Evolutionary conservation across 176 grass and related monocot genomes (phyloP).

Genomic region (Triticum urartu): DNA sequence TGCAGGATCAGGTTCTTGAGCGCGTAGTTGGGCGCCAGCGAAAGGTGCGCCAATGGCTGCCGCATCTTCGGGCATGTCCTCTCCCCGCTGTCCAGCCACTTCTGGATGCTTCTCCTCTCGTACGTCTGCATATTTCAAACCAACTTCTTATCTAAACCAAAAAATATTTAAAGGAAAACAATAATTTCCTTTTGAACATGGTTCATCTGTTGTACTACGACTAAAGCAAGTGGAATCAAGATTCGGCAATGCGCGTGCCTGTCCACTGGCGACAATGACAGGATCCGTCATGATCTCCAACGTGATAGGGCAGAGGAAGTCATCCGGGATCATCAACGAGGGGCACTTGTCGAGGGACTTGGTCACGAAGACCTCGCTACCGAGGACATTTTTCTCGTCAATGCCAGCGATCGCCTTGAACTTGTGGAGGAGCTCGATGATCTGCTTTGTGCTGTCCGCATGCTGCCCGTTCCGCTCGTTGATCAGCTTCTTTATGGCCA

Average conservation of each 20-base stretch:
- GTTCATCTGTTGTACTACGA: neutral
- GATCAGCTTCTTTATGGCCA: constrained; percentile 62
- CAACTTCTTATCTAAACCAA: neutral
- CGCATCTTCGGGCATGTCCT: constrained; percentile 63
- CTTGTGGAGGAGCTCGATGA: constrained; percentile 50
- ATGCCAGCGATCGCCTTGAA: constrained; percentile 66
- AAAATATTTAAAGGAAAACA: neutral
- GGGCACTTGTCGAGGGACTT: constrained; percentile 63
- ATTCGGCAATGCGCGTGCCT: constrained; percentile 32
- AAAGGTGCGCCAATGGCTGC: constrained; percentile 45
- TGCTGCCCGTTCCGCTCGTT: constrained; percentile 50
- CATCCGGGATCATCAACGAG: constrained; percentile 58
- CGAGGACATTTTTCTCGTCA: constrained; percentile 50
- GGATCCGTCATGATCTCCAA: constrained; percentile 75
- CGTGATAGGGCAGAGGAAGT: constrained; percentile 72
- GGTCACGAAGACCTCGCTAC: constrained; percentile 55
- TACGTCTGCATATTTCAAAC: constrained; percentile 41
- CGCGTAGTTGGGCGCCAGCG: constrained; percentile 71
- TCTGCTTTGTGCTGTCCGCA: constrained; percentile 48
- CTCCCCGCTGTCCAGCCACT: constrained; percentile 62
- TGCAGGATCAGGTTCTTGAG: constrained; percentile 62
- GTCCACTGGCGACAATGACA: constrained; percentile 59
- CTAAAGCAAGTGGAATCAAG: neutral
- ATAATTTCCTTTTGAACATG: neutral
- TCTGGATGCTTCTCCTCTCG: constrained; percentile 68